Percentiles rank a stretch among this genome's conserved stretches.
Evolutionary conservation across 768 basidiomycete species (phyloP).

Genomic region (Amanita rubescens): DNA sequence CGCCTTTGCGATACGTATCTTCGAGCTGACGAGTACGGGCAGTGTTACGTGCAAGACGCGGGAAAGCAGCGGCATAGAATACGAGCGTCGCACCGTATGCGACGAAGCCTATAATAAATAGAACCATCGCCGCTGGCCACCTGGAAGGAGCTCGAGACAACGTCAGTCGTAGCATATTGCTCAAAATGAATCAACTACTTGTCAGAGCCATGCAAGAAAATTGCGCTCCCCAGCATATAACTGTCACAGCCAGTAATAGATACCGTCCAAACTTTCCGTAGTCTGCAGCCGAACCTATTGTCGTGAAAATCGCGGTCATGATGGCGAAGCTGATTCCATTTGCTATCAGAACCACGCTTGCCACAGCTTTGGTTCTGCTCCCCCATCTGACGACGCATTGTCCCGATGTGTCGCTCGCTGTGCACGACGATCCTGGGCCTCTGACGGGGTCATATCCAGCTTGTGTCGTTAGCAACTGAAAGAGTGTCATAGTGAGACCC

Average conservation of each 20-base stretch:
- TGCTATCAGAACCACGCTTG: conserved; percentile 69
- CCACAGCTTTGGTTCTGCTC: conserved; percentile 63
- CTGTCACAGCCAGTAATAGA: conserved; percentile 63
- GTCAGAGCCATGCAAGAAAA: conserved; percentile 73
- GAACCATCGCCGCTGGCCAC: conserved; percentile 71
- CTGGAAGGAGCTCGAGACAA: conserved; percentile 43
- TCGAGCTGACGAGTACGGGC: conserved; percentile 47
- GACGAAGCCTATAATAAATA: conserved; percentile 77
- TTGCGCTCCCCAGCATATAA: conserved; percentile 76
- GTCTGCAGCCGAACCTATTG: conserved; percentile 67
- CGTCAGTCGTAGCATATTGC: neutral
- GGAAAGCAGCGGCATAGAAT: conserved; percentile 74
- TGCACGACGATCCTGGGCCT: conserved; percentile 68
- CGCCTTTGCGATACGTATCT: conserved; percentile 50
- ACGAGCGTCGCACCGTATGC: conserved; percentile 76
- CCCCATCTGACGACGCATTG: conserved; percentile 77
- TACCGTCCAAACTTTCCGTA: conserved; percentile 74
- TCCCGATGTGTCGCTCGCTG: conserved; percentile 47
- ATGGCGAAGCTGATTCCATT: conserved; percentile 75
- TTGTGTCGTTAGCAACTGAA: conserved; percentile 61
- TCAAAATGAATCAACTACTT: conserved; percentile 30
- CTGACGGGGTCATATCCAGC: conserved; percentile 70
- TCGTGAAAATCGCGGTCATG: conserved; percentile 79
- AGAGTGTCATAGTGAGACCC: conserved; percentile 64
- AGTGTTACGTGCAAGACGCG: conserved; percentile 76